Evolutionary conservation across 768 basidiomycete genomes (phyloP), one percentile per base, ranked within the genome.

Genomic region (Leccinum boreale): DNA sequence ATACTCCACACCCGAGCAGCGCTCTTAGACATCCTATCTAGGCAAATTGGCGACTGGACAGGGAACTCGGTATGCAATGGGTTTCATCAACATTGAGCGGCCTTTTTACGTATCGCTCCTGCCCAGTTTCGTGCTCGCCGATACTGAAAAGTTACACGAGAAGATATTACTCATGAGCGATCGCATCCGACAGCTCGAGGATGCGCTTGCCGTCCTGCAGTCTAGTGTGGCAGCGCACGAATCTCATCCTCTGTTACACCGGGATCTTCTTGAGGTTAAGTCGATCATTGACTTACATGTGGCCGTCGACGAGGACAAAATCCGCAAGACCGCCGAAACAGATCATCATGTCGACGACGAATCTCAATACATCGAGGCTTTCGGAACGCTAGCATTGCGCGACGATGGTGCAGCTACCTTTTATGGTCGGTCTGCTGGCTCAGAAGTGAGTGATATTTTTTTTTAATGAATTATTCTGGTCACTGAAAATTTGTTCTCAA

Each of bases 1-100:
- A n/a, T 17, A 12, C 33, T 33, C 26, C 15, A 5, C 28, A 0
- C 5, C 19, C 15, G n/a, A 53, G 14, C 12, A 15, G 6, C 31
- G 3, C 53, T 26, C 50, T 50, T 14, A 57, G 28, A 26, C 9
- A 6, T 50, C 26, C 11, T 21, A 19, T 28, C 29, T 48, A 74
- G 77, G 87, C 29, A 87, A 85, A 66, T 77, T 90, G 39, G 82
- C 86, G 14, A 90, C 89, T 1, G 89, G 89, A 5, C 86, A 90
- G 66, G 89, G 89, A 19, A 90, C 89, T 42, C 79, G 88, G 87
- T 87, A 64, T 57, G 81, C 39, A n/a, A 57, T 39, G 49, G 9
- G 35, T 15, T 54, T 23, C 23, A 15, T 9, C 33, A 23, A 19
- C n/a, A 9, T n/a, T 23, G 7, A 26, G 5, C 29, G 23, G 10